These are phyloP conservation scores for Thelonectria olida DNA, from an alignment of 2,329 filamentous ascomycete species.

Conservation along the genomic window DNA sequence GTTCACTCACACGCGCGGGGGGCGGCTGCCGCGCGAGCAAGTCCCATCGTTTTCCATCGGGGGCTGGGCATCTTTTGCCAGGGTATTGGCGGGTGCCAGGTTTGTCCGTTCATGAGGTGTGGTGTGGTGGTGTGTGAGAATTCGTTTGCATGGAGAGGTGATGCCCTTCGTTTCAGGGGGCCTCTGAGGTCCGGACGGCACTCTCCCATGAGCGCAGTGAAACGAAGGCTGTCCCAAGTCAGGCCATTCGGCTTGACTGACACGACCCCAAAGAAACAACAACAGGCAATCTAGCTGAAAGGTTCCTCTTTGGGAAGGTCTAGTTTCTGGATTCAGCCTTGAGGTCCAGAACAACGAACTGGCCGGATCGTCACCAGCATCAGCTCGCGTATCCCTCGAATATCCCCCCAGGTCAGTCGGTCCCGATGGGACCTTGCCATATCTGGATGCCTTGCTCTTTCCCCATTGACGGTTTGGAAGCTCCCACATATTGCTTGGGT, in stretches of 20 bases:
- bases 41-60: background rate
- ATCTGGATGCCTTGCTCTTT: conserved; percentile 9
- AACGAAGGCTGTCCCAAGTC: conserved; percentile 19
- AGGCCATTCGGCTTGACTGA: conserved; percentile 3
- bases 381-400: conserved; percentile 18
- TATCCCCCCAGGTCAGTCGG: conserved; percentile 29
- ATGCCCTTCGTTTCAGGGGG: conserved; percentile 9
- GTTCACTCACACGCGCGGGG: background rate
- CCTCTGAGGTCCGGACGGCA: background rate
- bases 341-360: conserved; percentile 25
- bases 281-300: conserved; percentile 21
- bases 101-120: background rate
- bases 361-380: conserved; percentile 22
- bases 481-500: background rate
- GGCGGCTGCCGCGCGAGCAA: conserved; percentile 22
- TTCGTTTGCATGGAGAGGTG: background rate
- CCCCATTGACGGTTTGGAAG: conserved; percentile 4
- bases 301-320: conserved; percentile 27
- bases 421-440: conserved; percentile 19
- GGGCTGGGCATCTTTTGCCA: background rate
- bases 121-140: conserved; percentile 2
- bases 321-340: conserved; percentile 28
- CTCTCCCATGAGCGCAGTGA: conserved; percentile 12
- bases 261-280: conserved; percentile 17
- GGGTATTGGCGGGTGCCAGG: background rate